Conservation (phyloP, 805 yeast species). For the Cyberlindnera petersonii region DNA sequence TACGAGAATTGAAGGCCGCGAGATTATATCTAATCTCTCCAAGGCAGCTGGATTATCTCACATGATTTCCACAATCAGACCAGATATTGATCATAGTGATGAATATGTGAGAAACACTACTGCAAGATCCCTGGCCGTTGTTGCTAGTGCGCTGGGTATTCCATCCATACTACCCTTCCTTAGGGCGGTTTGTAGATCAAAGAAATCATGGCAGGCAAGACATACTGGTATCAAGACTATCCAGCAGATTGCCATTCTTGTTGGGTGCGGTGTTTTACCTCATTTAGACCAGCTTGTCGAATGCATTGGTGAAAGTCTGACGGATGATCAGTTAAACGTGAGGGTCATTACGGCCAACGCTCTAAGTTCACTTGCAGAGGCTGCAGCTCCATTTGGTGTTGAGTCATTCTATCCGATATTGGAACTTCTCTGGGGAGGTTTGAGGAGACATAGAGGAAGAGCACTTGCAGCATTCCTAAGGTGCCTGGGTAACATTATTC, state of each 20-base stretch:
- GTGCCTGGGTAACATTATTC: constrained; percentile 76
- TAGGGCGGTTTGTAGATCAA: constrained; percentile 72
- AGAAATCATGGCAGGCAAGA: constrained; percentile 75
- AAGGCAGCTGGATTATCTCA: constrained; percentile 80
- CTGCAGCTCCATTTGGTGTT: constrained; percentile 82
- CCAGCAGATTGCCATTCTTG: constrained; percentile 65
- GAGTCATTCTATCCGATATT: constrained; percentile 71
- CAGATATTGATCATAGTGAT: constrained; percentile 78
- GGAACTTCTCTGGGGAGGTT: constrained; percentile 79
- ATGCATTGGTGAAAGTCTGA: constrained; percentile 53
- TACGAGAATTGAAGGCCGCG: constrained; percentile 76
- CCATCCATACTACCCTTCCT: constrained; percentile 72
- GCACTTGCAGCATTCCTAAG: constrained; percentile 70
- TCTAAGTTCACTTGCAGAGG: constrained; percentile 71
- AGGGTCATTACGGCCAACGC: constrained; percentile 70
- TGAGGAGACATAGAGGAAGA: constrained; percentile 72
- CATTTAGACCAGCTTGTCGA: constrained; percentile 61
- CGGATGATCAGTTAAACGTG: constrained; percentile 66
- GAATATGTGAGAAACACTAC: constrained; percentile 76
- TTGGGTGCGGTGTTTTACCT: constrained; percentile 76
- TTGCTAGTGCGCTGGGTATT: constrained; percentile 75
- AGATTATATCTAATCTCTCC: constrained; percentile 67
- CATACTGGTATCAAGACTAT: constrained; percentile 77
- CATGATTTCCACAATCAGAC: constrained; percentile 73
- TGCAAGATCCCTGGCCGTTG: constrained; percentile 78